These are phyloP conservation scores for Silene uniflora DNA, from an alignment of 148 eudicot genomes.

Conservation along the genomic window DNA sequence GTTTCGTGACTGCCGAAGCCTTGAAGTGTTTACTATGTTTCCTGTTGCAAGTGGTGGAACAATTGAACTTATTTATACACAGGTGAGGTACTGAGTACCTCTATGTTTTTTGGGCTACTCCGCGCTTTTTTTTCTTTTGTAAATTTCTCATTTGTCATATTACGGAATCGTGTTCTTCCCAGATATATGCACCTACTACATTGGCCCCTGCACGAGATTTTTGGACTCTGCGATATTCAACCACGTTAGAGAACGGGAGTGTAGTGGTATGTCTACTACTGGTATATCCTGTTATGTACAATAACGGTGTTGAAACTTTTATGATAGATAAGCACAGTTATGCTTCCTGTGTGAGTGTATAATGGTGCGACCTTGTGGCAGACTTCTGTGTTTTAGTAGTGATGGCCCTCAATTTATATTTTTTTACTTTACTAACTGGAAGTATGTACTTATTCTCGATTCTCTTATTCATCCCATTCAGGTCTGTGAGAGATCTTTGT, in stretches of 20 bases:
- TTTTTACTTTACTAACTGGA: too few species aligned
- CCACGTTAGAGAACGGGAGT: constrained; percentile 83
- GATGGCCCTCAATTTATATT: too few species aligned
- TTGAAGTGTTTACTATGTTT: constrained; percentile 40
- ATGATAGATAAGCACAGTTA: too few species aligned
- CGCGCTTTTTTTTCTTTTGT: background rate
- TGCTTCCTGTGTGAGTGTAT: too few species aligned
- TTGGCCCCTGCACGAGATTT: constrained; percentile 93
- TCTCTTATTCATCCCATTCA: constrained; percentile 9
- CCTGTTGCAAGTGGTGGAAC: constrained; percentile 43
- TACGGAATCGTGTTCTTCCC: background rate
- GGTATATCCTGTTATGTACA: background rate
- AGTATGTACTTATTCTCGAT: too few species aligned
- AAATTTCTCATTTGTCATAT: constrained; percentile 11
- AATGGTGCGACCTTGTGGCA: too few species aligned
- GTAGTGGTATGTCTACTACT: constrained; percentile 58
- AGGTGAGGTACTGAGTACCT: constrained; percentile 22
- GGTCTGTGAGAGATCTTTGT: constrained; percentile 87
- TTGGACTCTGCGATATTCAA: constrained; percentile 80
- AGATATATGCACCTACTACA: constrained; percentile 92
- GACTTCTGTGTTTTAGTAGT: too few species aligned
- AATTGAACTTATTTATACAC: constrained; percentile 40
- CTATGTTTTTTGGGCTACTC: background rate
- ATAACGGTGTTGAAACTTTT: background rate
- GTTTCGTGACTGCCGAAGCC: constrained; percentile 48